phyloP scores from a whole-genome alignment of 139 green algal species.

The Bryopsis sp. region DNA sequence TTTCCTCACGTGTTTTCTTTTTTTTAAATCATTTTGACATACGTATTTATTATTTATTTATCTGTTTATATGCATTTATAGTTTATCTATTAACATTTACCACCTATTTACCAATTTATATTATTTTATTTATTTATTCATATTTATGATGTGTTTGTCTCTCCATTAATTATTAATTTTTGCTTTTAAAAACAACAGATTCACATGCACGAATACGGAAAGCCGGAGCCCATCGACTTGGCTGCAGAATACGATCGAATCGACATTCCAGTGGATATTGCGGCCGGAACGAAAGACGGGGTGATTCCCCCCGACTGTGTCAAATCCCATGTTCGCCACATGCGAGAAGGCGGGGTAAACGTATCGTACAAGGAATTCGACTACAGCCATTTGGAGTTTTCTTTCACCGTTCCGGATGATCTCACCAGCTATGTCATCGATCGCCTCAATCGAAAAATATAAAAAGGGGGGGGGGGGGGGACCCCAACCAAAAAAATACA shows the following conservation, averaged over 20 bases:
- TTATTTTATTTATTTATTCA: no score
- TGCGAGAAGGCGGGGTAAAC: constrained; percentile 43
- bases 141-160: no score
- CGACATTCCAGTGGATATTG: constrained; percentile 78
- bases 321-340: constrained; percentile 42
- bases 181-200: no score
- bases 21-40: background rate
- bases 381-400: constrained; percentile 21
- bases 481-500: no score
- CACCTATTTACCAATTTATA: no score
- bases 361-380: constrained; percentile 23
- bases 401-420: constrained; percentile 9
- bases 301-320: constrained; percentile 64
- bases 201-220: constrained; percentile 60
- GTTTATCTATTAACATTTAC: no score
- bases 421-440: constrained; percentile 12
- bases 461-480: no score
- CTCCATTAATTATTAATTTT: background rate
- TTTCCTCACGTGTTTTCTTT: no score
- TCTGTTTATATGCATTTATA: constrained; percentile 24
- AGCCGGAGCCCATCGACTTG: constrained; percentile 48
- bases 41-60: constrained; percentile 9
- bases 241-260: constrained; percentile 58
- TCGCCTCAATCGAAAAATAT: constrained; percentile 11
- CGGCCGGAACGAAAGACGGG: constrained; percentile 64